Conservation (phyloP, 768 basidiomycete genomes). For the Xanthoconium purpureum region DNA sequence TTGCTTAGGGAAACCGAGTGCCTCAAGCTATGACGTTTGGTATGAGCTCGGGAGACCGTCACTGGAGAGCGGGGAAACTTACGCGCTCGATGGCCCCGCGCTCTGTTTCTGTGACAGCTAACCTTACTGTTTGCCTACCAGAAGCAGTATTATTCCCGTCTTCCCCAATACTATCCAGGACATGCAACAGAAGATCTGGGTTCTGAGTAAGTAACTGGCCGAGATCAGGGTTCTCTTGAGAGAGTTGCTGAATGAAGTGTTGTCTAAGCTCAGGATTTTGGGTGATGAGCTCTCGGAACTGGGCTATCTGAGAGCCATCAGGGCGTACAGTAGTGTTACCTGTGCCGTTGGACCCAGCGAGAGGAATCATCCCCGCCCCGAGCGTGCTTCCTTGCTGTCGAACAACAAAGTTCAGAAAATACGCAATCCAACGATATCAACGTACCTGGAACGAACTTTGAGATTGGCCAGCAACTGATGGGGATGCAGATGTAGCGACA, state of each 20-base stretch:
- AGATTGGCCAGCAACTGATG: neutral
- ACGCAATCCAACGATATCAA: neutral
- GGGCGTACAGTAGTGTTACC: neutral
- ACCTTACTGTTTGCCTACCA: neutral
- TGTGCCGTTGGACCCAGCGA: neutral
- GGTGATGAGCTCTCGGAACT: neutral
- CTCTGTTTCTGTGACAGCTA: neutral
- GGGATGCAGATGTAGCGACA: neutral
- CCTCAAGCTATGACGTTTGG: neutral
- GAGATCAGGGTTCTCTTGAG: neutral
- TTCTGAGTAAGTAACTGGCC: neutral
- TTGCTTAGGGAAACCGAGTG: constrained; percentile 1
- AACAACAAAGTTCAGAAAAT: neutral
- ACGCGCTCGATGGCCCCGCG: neutral
- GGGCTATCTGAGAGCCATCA: neutral
- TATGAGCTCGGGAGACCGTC: neutral
- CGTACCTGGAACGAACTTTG: neutral
- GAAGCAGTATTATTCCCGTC: neutral
- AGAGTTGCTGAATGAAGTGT: neutral
- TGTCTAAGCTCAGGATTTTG: neutral
- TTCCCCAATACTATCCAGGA: neutral
- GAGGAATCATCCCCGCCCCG: neutral
- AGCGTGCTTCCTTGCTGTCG: neutral
- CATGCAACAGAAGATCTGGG: neutral
- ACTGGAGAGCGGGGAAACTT: neutral